Base-by-base conservation (phyloP, 129 eudicot genomes). In the sunflower (Helianthus annuus) region DNA sequence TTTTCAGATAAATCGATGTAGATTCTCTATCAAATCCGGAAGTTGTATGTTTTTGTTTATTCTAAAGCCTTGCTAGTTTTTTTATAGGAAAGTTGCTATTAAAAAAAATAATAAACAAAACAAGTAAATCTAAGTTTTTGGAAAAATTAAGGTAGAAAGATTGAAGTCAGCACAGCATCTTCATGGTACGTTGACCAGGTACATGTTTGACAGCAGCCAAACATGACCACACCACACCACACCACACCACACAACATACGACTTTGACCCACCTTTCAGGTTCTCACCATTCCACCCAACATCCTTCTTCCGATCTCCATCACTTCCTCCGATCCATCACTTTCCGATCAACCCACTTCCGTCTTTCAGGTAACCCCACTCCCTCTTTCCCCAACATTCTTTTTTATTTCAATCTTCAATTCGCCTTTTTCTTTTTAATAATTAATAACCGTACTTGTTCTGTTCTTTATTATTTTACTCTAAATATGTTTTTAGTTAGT, bases 191-290 rank as follows among this genome's bases (percentile, higher is more conserved):
- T 7, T 53, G 24, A 12, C 44, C 51, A 51, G 66, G 76, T 39
- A 42, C 65, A 15, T 68, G 68, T 68, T 75, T 64, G 56, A 39
- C 69, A 22, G 78, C 78, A 66, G 79, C 85, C 85, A 81, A 76
- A 81, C 79, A 76, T 40, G 81, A 70, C 85, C 84, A 57, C 68
- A 55, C 60, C 5, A 45, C n/a, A 13, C 60, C 5, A 45, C n/a
- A 13, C 64, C 61, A 44, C 39, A 34, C 22, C 82, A 44, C 39
- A 34, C 22, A 80, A 54, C 90, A 82, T 83, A 86, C 80, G 87
- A 67, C 83, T 71, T 78, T 85, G 89, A 86, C 89, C 77, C 75
- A 39, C 62, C 32, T 32, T 39, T 67, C 15, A 51, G 56, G 9
- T 51, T 51, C 32, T 27, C 64, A 39, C 62, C 72, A 78, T 79